Base-by-base conservation (phyloP, 495 filamentous ascomycete species). In the Aspergillus coremiiformis region DNA sequence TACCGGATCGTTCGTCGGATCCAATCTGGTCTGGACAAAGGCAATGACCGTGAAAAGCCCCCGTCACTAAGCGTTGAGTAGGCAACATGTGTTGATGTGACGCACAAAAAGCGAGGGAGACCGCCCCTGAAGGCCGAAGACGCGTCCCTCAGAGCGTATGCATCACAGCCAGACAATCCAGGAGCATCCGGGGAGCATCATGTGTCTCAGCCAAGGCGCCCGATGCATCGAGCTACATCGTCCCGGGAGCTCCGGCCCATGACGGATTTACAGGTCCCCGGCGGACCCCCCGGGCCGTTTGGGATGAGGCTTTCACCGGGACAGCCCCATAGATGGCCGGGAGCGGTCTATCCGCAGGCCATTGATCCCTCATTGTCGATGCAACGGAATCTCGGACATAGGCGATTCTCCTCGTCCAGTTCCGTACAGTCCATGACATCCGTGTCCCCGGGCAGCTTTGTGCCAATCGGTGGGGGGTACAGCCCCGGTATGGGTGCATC, bases 101-200 rank as follows among this genome's bases (percentile, higher is more conserved):
- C 91, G 58, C 92, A 97, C 69, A 98, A 96, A 71, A 97, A 96
- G 65, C 78, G 93, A 54, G 93, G 93, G 19, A 79, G 93, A 51
- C 93, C 93, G 58, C 85, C 93, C 46, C 75, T 98, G 61, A 86
- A 92, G 63, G 90, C 95, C 60, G 93, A 96, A 47, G 78, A 81
- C 29, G 64, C 71, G 14, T 66, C 71, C 9, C 55, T 73, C 10
- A 62, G 68, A 47, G 52, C 70, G 15, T 72, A 68, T 47, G 57
- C 67, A 30, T 49, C 68, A 1, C 67, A 67, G 42, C 33, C 67
- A 21, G 71, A 70, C 4, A 63, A 59, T 37, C 39, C 62, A 43
- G 51, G 55, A 4, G 43, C 61, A 10, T 44, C 63, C 4, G 60
- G 61, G 5, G 71, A 68, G 35, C 59, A 49, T 8, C 68, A 70